These are phyloP conservation scores for Kazachstania sp. DNA, from an alignment of 1,139 yeast species.

Conservation along the genomic window DNA sequence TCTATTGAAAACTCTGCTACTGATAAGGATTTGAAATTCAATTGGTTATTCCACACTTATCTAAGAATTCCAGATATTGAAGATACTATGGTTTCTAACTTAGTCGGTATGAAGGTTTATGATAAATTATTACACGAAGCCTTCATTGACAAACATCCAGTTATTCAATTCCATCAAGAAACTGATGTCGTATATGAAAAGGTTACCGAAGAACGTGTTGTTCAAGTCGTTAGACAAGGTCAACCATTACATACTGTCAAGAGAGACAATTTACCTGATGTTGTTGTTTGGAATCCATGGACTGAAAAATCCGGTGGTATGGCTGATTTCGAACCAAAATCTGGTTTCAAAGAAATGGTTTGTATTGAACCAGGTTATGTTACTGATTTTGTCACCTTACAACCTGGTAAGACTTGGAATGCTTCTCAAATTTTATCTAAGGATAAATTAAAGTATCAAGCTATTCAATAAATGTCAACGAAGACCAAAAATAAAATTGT, in stretches of 20 bases:
- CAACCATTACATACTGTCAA: conserved; percentile 58
- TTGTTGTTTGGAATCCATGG: conserved; percentile 99
- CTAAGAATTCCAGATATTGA: conserved; percentile 66
- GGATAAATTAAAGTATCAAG: conserved; percentile 34
- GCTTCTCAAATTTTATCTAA: conserved; percentile 49
- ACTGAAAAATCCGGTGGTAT: conserved; percentile 64
- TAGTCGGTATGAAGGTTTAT: conserved; percentile 58
- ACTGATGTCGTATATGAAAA: conserved; percentile 74
- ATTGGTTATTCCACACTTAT: conserved; percentile 95
- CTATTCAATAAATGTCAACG: conserved; percentile 18
- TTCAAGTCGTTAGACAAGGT: conserved; percentile 63
- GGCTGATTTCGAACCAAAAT: conserved; percentile 82
- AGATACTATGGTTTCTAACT: conserved; percentile 66
- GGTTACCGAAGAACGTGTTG: conserved; percentile 44
- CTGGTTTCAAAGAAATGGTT: conserved; percentile 77
- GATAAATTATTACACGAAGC: conserved; percentile 63
- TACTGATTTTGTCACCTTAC: conserved; percentile 50
- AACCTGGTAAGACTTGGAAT: conserved; percentile 64
- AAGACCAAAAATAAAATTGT: too few relatives aligned
- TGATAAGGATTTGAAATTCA: conserved; percentile 57
- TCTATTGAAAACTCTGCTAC: conserved; percentile 66
- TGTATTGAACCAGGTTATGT: conserved; percentile 95
- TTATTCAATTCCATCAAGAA: conserved; percentile 66
- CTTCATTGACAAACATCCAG: conserved; percentile 65
- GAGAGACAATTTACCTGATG: conserved; percentile 66